Conservation (phyloP, 768 basidiomycete species). For the Coprinopsis marcescibilis region DNA sequence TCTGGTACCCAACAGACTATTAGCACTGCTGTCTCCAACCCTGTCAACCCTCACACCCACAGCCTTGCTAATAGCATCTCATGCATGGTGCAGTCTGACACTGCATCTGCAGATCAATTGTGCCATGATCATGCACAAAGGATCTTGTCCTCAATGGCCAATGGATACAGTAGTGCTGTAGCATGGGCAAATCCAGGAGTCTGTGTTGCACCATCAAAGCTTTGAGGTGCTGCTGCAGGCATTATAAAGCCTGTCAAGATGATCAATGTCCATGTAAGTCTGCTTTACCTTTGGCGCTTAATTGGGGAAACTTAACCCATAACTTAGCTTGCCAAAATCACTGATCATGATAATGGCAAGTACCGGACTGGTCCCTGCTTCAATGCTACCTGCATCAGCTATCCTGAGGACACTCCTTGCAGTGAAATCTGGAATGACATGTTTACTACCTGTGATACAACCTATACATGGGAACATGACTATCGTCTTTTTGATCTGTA, state of each 20-base stretch:
- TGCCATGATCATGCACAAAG: not conserved
- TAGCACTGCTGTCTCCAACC: not conserved
- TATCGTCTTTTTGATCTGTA: too few relatives aligned
- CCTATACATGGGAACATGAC: too few relatives aligned
- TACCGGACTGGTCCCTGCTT: conserved; percentile 1
- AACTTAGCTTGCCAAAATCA: not conserved
- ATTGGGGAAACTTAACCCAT: too few relatives aligned
- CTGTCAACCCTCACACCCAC: conserved; percentile 1
- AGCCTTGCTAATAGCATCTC: not conserved
- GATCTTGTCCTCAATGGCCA: not conserved
- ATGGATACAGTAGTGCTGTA: not conserved
- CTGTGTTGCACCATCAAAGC: not conserved
- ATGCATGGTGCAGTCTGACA: not conserved
- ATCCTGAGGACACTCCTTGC: not conserved
- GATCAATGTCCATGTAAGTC: not conserved
- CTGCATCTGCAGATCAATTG: not conserved
- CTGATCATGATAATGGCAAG: conserved; percentile 1
- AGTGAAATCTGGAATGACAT: not conserved
- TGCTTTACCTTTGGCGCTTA: not conserved
- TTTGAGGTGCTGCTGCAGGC: not conserved
- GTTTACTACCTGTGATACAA: too few relatives aligned
- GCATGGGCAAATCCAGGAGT: not conserved
- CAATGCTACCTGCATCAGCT: not conserved
- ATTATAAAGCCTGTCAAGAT: not conserved
- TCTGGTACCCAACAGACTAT: not conserved